Evolutionary conservation across 306 rosid genomes (phyloP).

Genomic region (Vigna nakashimae): DNA sequence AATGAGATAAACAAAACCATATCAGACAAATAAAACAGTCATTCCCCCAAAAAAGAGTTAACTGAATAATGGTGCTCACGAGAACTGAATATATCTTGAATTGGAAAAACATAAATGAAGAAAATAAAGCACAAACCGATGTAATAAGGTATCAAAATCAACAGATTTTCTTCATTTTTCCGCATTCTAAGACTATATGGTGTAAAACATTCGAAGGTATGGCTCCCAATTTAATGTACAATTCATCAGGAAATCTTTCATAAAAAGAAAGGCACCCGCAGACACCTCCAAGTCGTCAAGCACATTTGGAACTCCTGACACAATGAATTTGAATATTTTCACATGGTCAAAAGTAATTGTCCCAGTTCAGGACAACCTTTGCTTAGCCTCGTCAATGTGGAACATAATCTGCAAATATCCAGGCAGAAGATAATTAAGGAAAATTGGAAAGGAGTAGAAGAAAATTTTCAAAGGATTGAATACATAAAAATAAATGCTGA

Average conservation of each 20-base stretch:
- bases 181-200: not conserved
- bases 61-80: not conserved
- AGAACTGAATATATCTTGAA: not conserved
- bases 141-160: not conserved
- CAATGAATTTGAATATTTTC: constrained; percentile 16
- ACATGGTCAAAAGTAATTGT: constrained; percentile 14
- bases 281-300: constrained; percentile 28
- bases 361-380: constrained; percentile 42
- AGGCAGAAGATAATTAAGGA: constrained; percentile 26
- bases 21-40: not conserved
- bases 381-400: constrained; percentile 75
- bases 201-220: constrained; percentile 16
- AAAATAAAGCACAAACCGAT: not conserved
- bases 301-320: constrained; percentile 36
- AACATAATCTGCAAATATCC: constrained; percentile 76
- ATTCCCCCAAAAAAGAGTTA: not conserved
- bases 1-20: not conserved
- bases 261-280: constrained; percentile 23
- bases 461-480: constrained; percentile 2
- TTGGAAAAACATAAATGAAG: not conserved
- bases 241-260: constrained; percentile 9
- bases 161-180: not conserved
- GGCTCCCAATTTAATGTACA: constrained; percentile 27
- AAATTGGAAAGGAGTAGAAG: constrained; percentile 11
- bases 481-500: not conserved